A percentile compares a stretch with the other conserved stretches of the same genome.
Conservation (phyloP, 2,329 filamentous ascomycete species). For the Aspergillus fumigatus region DNA sequence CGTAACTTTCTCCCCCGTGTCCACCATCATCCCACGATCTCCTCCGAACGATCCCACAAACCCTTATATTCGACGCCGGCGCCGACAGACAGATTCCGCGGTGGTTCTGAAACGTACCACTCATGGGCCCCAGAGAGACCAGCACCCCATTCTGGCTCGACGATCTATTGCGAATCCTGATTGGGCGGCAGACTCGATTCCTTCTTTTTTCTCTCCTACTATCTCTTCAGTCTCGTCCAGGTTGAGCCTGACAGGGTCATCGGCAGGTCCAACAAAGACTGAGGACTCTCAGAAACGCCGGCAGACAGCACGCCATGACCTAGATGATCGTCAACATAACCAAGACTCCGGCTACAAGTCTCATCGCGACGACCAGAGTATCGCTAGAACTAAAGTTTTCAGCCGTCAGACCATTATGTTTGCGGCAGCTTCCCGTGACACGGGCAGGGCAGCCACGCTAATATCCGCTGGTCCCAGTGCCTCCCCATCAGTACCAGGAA, state of each 20-base stretch:
- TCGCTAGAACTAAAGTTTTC: not conserved
- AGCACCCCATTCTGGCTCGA: slow-evolving; percentile 4
- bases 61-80: slow-evolving; percentile 4
- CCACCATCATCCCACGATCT: slow-evolving; percentile 5
- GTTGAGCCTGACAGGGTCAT: slow-evolving; percentile 1
- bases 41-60: not conserved
- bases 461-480: slow-evolving; percentile 16
- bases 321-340: not conserved
- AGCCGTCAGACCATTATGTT: slow-evolving; percentile 4
- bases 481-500: slow-evolving; percentile 19
- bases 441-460: slow-evolving; percentile 23
- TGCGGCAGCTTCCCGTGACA: slow-evolving; percentile 26
- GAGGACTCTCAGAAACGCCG: slow-evolving; percentile 1
- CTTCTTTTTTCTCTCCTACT: not conserved
- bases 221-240: not conserved
- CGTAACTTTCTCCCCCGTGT: slow-evolving; percentile 1
- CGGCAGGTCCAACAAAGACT: not conserved
- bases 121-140: slow-evolving; percentile 10
- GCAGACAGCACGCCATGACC: not conserved
- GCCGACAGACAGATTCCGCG: slow-evolving; percentile 19
- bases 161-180: slow-evolving; percentile 10
- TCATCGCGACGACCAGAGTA: not conserved
- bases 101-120: slow-evolving; percentile 9
- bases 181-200: not conserved
- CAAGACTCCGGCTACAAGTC: not conserved